phyloP scores from a whole-genome alignment of 768 basidiomycete species.

The Leccinum imitatum region DNA sequence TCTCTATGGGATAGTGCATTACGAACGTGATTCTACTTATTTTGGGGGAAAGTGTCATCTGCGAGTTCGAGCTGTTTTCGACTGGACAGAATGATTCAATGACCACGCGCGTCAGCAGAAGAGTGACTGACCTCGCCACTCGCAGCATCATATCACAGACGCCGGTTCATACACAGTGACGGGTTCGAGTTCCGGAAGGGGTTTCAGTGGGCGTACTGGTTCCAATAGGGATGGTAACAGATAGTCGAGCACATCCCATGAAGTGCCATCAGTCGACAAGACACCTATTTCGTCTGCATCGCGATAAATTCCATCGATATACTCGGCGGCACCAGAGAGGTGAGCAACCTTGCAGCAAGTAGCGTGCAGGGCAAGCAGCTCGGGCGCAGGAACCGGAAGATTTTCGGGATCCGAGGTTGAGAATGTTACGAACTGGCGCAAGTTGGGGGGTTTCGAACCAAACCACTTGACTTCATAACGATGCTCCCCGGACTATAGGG shows the following conservation, averaged over 20 bases:
- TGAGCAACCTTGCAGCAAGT: conserved; percentile 28
- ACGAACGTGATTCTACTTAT: too few relatives aligned
- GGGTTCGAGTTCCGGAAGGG: too few relatives aligned
- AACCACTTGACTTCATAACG: conserved; percentile 8
- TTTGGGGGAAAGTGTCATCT: too few relatives aligned
- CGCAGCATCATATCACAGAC: too few relatives aligned
- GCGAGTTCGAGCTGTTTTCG: too few relatives aligned
- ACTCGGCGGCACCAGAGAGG: conserved; percentile 22
- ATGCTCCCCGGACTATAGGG: not conserved
- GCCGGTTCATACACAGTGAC: too few relatives aligned
- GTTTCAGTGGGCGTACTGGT: too few relatives aligned
- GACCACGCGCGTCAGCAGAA: too few relatives aligned
- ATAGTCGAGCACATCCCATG: not conserved
- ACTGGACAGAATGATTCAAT: too few relatives aligned
- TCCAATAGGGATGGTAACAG: not conserved
- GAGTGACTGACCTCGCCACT: too few relatives aligned
- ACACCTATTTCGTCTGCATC: conserved; percentile 7
- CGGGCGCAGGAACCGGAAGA: conserved; percentile 14
- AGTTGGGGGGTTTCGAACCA: not conserved
- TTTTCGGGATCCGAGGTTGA: conserved; percentile 1
- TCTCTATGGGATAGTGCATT: too few relatives aligned
- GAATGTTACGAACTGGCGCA: conserved; percentile 4
- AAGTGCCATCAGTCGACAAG: conserved; percentile 6
- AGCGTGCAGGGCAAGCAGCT: conserved; percentile 22
- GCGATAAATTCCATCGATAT: conserved; percentile 14